Conservation (phyloP, 192 early-diverging fungal genomes). For the Umbelopsis vinacea region DNA sequence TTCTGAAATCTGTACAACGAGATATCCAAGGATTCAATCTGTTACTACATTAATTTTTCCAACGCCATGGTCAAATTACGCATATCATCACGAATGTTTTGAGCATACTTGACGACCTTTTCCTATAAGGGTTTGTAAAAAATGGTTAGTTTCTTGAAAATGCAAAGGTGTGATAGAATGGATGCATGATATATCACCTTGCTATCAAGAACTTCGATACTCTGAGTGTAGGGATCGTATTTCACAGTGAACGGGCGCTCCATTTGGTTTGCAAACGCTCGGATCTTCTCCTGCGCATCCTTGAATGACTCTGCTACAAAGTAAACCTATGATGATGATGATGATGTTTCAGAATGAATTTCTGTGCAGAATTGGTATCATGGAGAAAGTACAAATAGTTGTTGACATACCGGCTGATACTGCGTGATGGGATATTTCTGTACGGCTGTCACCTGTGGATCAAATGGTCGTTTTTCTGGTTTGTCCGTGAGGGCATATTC, state of each 20-base stretch:
- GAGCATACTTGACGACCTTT: slow-evolving; percentile 79
- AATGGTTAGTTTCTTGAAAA: background rate
- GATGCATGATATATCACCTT: slow-evolving; percentile 50
- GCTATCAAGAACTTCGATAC: slow-evolving; percentile 87
- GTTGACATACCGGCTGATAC: slow-evolving; percentile 77
- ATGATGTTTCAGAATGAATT: background rate
- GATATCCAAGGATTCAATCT: background rate
- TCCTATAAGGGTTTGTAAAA: slow-evolving; percentile 56
- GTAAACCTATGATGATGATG: slow-evolving; percentile 55
- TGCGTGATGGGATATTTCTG: slow-evolving; percentile 89
- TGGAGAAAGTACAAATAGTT: background rate
- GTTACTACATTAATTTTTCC: slow-evolving; percentile 42
- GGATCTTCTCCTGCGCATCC: slow-evolving; percentile 89
- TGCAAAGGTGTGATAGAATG: too few relatives aligned
- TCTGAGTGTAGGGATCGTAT: slow-evolving; percentile 92
- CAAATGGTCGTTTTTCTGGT: slow-evolving; percentile 82
- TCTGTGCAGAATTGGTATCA: background rate
- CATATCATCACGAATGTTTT: slow-evolving; percentile 80
- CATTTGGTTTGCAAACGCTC: slow-evolving; percentile 77
- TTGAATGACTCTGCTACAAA: slow-evolving; percentile 95
- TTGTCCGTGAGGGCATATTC: slow-evolving; percentile 84
- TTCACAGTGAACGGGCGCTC: slow-evolving; percentile 88
- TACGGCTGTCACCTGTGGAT: slow-evolving; percentile 73
- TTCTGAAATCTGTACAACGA: background rate
- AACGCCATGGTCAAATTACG: slow-evolving; percentile 73